phyloP scores from a whole-genome alignment of 306 rosid species.

The Malus domestica region ASM211411v1 NC_041794.1:37126501-37127000 shows the following conservation, averaged over 20 bases:
- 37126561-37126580: constrained; percentile 95
- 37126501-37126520: constrained; percentile 81
- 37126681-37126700: constrained; percentile 52
- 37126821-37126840: constrained; percentile 13
- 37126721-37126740: constrained; percentile 87
- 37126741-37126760: constrained; percentile 86
- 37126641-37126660: constrained; percentile 1
- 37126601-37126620: constrained; percentile 82
- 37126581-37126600: constrained; percentile 75
- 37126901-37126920: constrained; percentile 91
- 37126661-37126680: constrained; percentile 26
- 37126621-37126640: constrained; percentile 8
- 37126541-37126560: constrained; percentile 86
- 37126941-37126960: background rate
- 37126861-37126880: constrained; percentile 81
- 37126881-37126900: constrained; percentile 89
- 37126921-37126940: background rate
- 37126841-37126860: constrained; percentile 53
- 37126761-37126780: constrained; percentile 81
- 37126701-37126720: constrained; percentile 85
- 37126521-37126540: constrained; percentile 79
- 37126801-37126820: constrained; percentile 16
- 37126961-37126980: background rate
- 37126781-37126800: constrained; percentile 5
- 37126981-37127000: background rate